Evolutionary conservation across 2,329 filamentous ascomycete species (phyloP), one percentile per base, ranked within the genome.

Genomic region (Fusarium citri): DNA sequence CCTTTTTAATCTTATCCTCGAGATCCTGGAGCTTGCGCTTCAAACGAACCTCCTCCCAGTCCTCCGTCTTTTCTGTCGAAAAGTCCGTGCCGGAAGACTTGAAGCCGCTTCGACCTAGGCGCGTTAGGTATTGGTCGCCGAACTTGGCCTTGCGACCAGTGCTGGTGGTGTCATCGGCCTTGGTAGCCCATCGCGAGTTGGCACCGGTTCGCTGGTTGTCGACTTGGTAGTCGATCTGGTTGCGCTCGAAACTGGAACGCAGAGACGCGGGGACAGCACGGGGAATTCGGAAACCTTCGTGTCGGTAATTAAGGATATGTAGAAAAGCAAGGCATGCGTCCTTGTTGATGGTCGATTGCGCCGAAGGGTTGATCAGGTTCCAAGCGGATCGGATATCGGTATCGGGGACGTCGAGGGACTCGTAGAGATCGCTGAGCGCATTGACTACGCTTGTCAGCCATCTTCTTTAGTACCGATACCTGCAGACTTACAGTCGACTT

Each of bases 81-180:
- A 98, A 98, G 82, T 99, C 94, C 3, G 96, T 99, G 26, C 96
- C 96, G 42, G 91, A 85, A 11, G 92, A 88, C 77, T 92, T 91
- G 82, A 96, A 95, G 63, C 88, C 91, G 72, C 91, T 90, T 76
- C 94, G 92, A 55, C 96, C 96, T 41, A 99, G 86, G 15, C 96
- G 91, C 66, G 93, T 97, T 60, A 99, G 88, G 81, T 98, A 99
- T 69, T 97, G 93, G 80, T 99, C 96, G 71, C 96, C 96, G 77
- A 99, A 99, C 83, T 97, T 98, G 74, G 94, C 92, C 83, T 99
- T 99, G 77, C 93, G 92, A 61, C 95, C 94, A 1, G 94, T 96
- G 37, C 88, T 83, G 0, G 95, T 98, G 71, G 88, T 88, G 54
- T 97, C 93, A 77, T 94, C 92, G 49, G 91, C 88, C 68, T 91